phyloP scores from a whole-genome alignment of 176 grass and related monocot genomes.

The Oryza nivara region DNA sequence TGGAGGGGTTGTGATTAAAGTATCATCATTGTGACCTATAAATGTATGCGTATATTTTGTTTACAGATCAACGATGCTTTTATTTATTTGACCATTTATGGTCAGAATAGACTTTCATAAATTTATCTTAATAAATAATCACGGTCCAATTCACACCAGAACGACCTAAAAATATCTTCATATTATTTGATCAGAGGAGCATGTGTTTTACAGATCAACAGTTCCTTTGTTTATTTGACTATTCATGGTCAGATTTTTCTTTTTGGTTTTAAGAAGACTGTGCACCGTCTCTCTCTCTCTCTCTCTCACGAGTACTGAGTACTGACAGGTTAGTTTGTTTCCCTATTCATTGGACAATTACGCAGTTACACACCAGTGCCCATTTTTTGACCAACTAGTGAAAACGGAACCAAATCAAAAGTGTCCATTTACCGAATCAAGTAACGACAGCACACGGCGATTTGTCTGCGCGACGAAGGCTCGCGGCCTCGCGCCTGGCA shows the following conservation, averaged over 20 bases:
- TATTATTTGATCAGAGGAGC: not conserved
- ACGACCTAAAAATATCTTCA: not conserved
- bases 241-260: not conserved
- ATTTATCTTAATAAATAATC: not conserved
- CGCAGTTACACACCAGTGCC: not conserved
- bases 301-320: not conserved
- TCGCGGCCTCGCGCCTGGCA: not conserved
- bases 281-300: not conserved
- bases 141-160: not conserved
- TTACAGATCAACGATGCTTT: not conserved
- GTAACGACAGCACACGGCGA: not conserved
- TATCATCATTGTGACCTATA: not conserved
- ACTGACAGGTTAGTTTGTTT: not conserved
- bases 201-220: not conserved
- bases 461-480: not conserved
- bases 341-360: not conserved
- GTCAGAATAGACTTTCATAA: not conserved
- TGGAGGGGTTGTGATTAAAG: too few species aligned
- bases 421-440: not conserved
- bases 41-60: not conserved
- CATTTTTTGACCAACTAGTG: not conserved
- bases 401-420: not conserved
- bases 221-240: not conserved
- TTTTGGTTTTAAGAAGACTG: not conserved
- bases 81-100: not conserved